Percentiles rank a stretch among this genome's conserved stretches.
Conservation (phyloP, 768 basidiomycete genomes). For the Kwoniella mangroviensis region DNA sequence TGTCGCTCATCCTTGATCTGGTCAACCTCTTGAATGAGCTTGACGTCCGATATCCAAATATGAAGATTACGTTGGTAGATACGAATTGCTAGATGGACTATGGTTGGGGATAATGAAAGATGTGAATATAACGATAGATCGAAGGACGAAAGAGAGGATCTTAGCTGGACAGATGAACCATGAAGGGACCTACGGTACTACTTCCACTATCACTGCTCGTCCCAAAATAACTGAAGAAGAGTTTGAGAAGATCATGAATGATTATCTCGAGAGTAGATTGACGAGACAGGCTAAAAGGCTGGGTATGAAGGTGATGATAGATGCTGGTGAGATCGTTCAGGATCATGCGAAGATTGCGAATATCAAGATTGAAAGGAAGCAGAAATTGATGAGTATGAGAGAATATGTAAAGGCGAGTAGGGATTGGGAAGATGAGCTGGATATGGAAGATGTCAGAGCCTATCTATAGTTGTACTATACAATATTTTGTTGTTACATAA, state of each 20-base stretch:
- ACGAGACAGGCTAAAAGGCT: neutral
- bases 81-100: neutral
- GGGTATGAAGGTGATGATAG: neutral
- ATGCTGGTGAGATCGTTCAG: neutral
- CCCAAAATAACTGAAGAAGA: neutral
- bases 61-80: neutral
- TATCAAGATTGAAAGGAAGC: neutral
- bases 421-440: constrained; percentile 6
- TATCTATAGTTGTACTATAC: neutral
- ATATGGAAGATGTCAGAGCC: neutral
- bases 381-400: constrained; percentile 1
- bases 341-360: neutral
- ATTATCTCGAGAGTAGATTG: neutral
- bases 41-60: neutral
- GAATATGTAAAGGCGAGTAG: neutral
- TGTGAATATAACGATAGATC: neutral
- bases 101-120: neutral
- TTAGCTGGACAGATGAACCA: neutral
- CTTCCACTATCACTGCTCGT: neutral
- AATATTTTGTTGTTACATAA: neutral
- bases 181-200: neutral
- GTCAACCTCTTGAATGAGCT: neutral
- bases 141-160: neutral
- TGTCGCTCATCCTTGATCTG: neutral
- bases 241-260: neutral